phyloP scores from a whole-genome alignment of 1,139 yeast genomes.

The Geotrichum reessii region DNA sequence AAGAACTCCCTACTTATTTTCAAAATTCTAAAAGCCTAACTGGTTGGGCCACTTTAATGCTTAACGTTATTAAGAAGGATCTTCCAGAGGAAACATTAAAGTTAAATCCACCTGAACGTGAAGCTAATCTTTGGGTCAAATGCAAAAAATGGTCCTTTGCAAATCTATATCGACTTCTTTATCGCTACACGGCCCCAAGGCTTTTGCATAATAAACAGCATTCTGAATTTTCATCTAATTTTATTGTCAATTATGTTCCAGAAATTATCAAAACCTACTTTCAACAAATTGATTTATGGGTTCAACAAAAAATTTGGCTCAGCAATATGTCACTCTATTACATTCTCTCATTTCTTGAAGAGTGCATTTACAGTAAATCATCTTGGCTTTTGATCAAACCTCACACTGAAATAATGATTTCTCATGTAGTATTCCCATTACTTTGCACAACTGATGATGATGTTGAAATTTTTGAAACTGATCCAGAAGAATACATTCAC shows the following conservation, averaged over 20 bases:
- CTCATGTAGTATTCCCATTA: conserved; percentile 73
- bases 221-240: conserved; percentile 34
- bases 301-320: conserved; percentile 59
- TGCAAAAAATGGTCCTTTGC: conserved; percentile 90
- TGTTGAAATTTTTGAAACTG: conserved; percentile 73
- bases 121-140: conserved; percentile 55
- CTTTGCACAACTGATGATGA: conserved; percentile 65
- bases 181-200: conserved; percentile 55
- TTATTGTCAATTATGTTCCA: conserved; percentile 54
- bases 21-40: conserved; percentile 54
- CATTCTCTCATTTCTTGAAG: conserved; percentile 64
- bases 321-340: conserved; percentile 61
- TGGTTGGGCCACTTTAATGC: conserved; percentile 75
- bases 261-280: conserved; percentile 62
- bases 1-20: conserved; percentile 65
- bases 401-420: conserved; percentile 57
- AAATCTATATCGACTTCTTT: conserved; percentile 65
- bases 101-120: conserved; percentile 46
- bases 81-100: conserved; percentile 48
- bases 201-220: conserved; percentile 28
- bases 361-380: conserved; percentile 57
- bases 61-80: conserved; percentile 56
- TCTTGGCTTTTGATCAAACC: conserved; percentile 72
- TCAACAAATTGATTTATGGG: conserved; percentile 67
- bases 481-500: conserved; percentile 88